Evolutionary conservation across 1,139 yeast species (phyloP), one percentile per base, ranked within the genome.

Genomic region (Pichia sp.): DNA sequence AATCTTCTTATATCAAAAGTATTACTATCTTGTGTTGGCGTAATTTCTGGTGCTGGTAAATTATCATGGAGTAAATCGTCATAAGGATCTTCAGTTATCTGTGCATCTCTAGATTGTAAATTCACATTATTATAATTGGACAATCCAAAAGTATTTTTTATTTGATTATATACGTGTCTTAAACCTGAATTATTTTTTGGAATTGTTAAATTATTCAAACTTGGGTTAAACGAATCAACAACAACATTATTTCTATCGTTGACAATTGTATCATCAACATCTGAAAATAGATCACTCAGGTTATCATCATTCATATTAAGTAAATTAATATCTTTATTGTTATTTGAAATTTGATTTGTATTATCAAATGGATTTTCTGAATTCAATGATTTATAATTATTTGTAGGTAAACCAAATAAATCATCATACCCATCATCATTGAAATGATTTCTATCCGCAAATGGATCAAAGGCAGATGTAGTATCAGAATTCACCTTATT

Each of bases 1-100:
- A 52, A 52, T 23, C 55, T 47, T 49, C 63, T 51, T n/a, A 63
- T 54, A 48, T 63, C 65, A 41, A 59, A 60, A 48, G 51, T 51
- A 42, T 53, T 56, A 25, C 41, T 25, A 23, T 42, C 45, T 20
- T n/a, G 31, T 4, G 33, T 25, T 16, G 41, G 22, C 4, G 37
- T 34, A 20, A 12, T 29, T 6, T 59, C 58, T 6, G 61, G 55
- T 6, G 57, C 53, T 16, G 60, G 54, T 38, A 56, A 46, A 33
- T 50, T 45, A 38, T 58, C 60, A 41, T 56, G 55, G 3, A 48
- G 45, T 4, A 53, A 44, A 26, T 55, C 59, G 38, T 56, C 60
- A 34, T 51, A 47, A 3, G 49, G 47, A 30, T 51, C 52, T 11
- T 33, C 41, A 11, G 16, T 11, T 8, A 24, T 16, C 16, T 23